Evolutionary conservation across 164 flowering plant species (phyloP), one percentile per base, ranked within the genome.

Genomic region (Piper betle): DNA sequence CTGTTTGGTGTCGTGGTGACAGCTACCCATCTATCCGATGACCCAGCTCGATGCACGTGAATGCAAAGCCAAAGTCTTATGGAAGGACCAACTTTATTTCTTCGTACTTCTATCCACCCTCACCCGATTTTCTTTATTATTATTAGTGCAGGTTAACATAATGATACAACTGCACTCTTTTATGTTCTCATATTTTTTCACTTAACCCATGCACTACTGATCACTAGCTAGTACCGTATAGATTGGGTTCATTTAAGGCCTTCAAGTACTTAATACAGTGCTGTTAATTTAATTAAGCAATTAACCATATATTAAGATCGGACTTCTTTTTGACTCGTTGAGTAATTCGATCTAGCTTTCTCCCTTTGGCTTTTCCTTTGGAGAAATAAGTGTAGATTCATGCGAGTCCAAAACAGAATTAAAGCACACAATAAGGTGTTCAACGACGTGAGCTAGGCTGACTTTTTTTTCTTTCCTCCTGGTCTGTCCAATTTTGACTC

Each of bases 391-490:
- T 65, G 69, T 17, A 54, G 64, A 68, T 72, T 57, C 80, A 68
- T 66, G 81, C 73, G 81, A 78, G 40, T 37, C 57, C 25, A 57
- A 63, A 66, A 41, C 25, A 57, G 69, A 53, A 62, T 53, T n/a
- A n/a, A 53, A 62, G 38, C 3, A 46, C 25, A 33, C 3, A 20
- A 17, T 43, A 63, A 12, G 48, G 50, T 64, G 52, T 64, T 67
- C 64, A 63, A 52, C 63, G n/a, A n/a, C n/a, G n/a, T n/a, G n/a
- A 55, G 12, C 61, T 39, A 66, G 54, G 71, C 75, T 64, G 71
- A 71, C 77, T 70, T 63, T 63, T 56, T 62, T 60, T 58, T 56
- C 12, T n/a, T n/a, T n/a, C n/a, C n/a, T n/a, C n/a, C n/a, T n/a
- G 6, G 50, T 43, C 8, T 38, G 19, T 62, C 10, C 39, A 53